Percentiles rank a stretch among this genome's conserved stretches.
phyloP scores from a whole-genome alignment of 495 filamentous ascomycete species.

The Neurospora sp. region DNA sequence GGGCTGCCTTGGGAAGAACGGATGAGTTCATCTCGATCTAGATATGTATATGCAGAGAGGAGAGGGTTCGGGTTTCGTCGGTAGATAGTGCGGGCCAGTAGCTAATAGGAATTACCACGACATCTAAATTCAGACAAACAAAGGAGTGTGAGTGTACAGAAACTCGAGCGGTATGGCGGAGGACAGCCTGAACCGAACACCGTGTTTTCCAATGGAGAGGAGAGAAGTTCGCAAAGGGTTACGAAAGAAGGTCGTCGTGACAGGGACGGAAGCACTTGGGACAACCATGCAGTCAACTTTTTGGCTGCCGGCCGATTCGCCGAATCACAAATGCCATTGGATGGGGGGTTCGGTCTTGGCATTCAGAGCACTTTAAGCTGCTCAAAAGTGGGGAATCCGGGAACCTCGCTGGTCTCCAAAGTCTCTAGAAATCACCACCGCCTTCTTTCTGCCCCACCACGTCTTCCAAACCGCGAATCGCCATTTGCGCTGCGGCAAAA shows the following conservation, averaged over 20 bases:
- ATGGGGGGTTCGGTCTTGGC: not conserved
- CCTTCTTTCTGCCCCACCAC: constrained; percentile 10
- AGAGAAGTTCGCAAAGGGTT: not conserved
- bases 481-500: constrained; percentile 5
- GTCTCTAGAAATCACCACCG: constrained; percentile 11
- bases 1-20: constrained; percentile 41
- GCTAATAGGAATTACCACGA: not conserved
- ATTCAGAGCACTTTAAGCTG: not conserved
- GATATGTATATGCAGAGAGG: not conserved
- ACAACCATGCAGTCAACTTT: not conserved
- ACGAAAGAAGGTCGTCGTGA: not conserved
- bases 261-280: not conserved
- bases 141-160: not conserved
- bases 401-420: not conserved
- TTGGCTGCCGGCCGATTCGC: not conserved
- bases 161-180: not conserved
- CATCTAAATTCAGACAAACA: not conserved
- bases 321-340: not conserved
- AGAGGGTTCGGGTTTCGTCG: not conserved
- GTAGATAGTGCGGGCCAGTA: not conserved
- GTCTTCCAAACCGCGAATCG: constrained; percentile 12
- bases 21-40: constrained; percentile 37
- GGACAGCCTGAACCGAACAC: not conserved
- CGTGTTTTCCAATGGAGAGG: not conserved
- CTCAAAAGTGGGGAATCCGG: not conserved